Percentiles rank a stretch among this genome's conserved stretches.
phyloP scores from a whole-genome alignment of 352 stramenopile genomes.

The Phytophthora constricta region DNA sequence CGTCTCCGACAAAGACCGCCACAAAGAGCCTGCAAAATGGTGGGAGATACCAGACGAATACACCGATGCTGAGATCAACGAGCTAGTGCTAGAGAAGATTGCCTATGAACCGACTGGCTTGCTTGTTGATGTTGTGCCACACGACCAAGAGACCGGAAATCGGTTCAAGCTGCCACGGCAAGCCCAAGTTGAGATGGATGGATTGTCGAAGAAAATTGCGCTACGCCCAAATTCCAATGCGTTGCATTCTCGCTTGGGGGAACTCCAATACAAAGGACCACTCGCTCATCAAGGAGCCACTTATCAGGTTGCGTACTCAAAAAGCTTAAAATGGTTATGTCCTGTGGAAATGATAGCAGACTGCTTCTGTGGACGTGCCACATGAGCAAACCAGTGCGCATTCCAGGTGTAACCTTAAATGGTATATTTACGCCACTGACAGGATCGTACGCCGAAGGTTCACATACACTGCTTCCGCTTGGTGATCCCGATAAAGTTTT shows the following conservation, averaged over 20 bases:
- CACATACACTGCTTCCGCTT: slow-evolving; percentile 43
- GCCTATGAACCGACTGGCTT: slow-evolving; percentile 60
- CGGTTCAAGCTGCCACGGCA: slow-evolving; percentile 68
- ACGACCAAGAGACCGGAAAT: slow-evolving; percentile 70
- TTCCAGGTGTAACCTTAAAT: slow-evolving; percentile 65
- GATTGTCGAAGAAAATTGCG: slow-evolving; percentile 52
- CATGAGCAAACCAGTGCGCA: slow-evolving; percentile 55
- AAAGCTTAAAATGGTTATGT: slow-evolving; percentile 63
- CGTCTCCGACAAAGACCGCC: slow-evolving; percentile 31
- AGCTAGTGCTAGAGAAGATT: slow-evolving; percentile 66
- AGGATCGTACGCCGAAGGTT: slow-evolving; percentile 58
- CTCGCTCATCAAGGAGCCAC: slow-evolving; percentile 51
- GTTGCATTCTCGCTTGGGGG: slow-evolving; percentile 46
- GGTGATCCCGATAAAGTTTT: slow-evolving; percentile 49
- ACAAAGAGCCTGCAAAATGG: slow-evolving; percentile 69
- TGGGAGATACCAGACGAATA: slow-evolving; percentile 79
- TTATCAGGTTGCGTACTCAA: slow-evolving; percentile 64
- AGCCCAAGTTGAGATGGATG: slow-evolving; percentile 62
- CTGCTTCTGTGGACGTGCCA: slow-evolving; percentile 65
- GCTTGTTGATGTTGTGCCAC: slow-evolving; percentile 69
- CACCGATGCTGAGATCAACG: slow-evolving; percentile 66
- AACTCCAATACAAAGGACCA: slow-evolving; percentile 62
- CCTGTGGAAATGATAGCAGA: slow-evolving; percentile 52
- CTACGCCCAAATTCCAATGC: slow-evolving; percentile 54
- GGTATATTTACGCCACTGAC: slow-evolving; percentile 60